phyloP scores from a whole-genome alignment of 2,329 filamentous ascomycete species.

The Aspergillus ustus region DNA sequence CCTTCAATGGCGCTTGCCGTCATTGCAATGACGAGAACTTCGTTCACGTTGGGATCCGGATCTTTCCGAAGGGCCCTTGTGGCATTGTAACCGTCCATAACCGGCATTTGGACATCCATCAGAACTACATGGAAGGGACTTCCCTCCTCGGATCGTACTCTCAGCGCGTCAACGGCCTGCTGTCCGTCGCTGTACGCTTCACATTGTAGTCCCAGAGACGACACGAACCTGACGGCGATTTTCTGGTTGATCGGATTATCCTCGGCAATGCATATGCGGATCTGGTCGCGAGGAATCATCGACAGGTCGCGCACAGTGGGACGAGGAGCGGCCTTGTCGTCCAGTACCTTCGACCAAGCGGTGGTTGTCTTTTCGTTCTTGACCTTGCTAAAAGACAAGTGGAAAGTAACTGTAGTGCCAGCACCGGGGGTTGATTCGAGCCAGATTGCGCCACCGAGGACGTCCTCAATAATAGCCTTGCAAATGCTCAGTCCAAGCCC shows the following conservation, averaged over 20 bases:
- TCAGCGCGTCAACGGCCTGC: conserved; percentile 85
- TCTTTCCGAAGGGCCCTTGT: conserved; percentile 83
- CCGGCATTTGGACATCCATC: conserved; percentile 97
- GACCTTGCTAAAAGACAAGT: conserved; percentile 83
- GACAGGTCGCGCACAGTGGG: conserved; percentile 68
- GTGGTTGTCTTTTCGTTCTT: conserved; percentile 60
- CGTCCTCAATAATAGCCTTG: conserved; percentile 90
- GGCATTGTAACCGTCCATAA: conserved; percentile 89
- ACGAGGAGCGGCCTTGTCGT: conserved; percentile 48
- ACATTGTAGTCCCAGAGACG: conserved; percentile 81
- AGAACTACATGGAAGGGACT: conserved; percentile 85
- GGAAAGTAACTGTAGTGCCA: conserved; percentile 72
- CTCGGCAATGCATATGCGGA: conserved; percentile 91
- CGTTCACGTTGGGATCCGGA: conserved; percentile 73
- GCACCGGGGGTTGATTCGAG: conserved; percentile 74
- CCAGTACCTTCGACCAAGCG: conserved; percentile 56
- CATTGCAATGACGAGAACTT: conserved; percentile 95
- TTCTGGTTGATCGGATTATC: conserved; percentile 95
- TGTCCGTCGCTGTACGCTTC: conserved; percentile 89
- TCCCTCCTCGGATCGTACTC: conserved; percentile 70
- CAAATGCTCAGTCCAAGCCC: conserved; percentile 91
- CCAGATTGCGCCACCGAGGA: conserved; percentile 84
- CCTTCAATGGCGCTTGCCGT: conserved; percentile 93
- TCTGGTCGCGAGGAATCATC: conserved; percentile 72
- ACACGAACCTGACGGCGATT: conserved; percentile 89